Conservation (phyloP, 495 filamentous ascomycete genomes). For the Aeminium ludgeri region DNA sequence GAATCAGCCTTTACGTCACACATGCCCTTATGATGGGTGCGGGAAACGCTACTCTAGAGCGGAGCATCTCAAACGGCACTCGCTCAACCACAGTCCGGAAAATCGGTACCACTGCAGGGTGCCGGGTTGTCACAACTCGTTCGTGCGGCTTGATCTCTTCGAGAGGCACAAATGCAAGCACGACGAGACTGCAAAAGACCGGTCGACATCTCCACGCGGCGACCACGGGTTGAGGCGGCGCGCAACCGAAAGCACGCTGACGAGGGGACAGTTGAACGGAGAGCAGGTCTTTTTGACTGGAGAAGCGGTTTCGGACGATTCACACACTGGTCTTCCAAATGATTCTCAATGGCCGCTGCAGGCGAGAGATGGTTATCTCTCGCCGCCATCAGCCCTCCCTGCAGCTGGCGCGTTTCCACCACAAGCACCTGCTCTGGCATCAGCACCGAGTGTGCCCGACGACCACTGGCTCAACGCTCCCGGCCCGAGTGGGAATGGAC, state of each 20-base stretch:
- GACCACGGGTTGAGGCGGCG: too few relatives aligned
- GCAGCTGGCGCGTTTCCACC: not conserved
- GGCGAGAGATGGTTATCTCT: not conserved
- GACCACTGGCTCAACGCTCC: not conserved
- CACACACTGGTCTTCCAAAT: too few relatives aligned
- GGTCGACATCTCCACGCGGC: too few relatives aligned
- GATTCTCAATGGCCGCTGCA: too few relatives aligned
- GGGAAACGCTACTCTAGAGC: conserved; percentile 1
- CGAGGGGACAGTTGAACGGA: too few relatives aligned
- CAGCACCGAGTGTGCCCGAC: not conserved
- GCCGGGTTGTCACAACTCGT: not conserved
- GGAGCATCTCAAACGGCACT: conserved; percentile 2
- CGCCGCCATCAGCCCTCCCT: not conserved
- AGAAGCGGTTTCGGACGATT: too few relatives aligned
- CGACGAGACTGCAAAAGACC: not conserved
- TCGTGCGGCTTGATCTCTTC: conserved; percentile 2
- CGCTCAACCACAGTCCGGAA: conserved; percentile 2
- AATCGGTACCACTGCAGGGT: conserved; percentile 2
- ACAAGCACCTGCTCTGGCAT: not conserved
- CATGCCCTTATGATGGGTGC: conserved; percentile 1
- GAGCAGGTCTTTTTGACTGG: too few relatives aligned
- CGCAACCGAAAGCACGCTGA: too few relatives aligned
- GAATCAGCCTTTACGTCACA: not conserved
- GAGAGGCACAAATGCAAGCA: conserved; percentile 3
- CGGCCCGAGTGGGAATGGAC: not conserved